These are phyloP conservation scores for Penicillium angulare DNA, from an alignment of 495 filamentous ascomycete genomes.

Conservation along the genomic window DNA sequence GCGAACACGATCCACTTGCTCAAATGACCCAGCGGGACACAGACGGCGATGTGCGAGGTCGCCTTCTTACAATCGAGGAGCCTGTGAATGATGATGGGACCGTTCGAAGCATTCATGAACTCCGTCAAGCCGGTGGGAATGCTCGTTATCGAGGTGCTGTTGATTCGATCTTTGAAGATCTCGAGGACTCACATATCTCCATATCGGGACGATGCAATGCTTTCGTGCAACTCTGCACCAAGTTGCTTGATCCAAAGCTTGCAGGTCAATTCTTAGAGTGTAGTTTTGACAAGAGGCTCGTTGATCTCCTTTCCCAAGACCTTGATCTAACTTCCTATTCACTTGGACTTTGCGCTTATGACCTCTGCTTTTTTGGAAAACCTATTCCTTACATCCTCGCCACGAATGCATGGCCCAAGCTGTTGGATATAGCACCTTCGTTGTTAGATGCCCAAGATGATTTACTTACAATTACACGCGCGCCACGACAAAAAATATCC, in stretches of 20 bases:
- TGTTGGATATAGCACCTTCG: conserved; percentile 25
- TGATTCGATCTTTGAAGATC: conserved; percentile 80
- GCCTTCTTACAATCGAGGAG: conserved; percentile 42
- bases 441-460: conserved; percentile 30
- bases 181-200: conserved; percentile 58
- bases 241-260: conserved; percentile 65
- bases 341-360: conserved; percentile 34
- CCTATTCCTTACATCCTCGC: conserved; percentile 27
- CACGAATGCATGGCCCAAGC: conserved; percentile 31
- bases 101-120: conserved; percentile 84
- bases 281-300: conserved; percentile 65
- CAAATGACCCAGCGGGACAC: background rate
- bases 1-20: conserved; percentile 2
- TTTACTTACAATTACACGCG: conserved; percentile 18
- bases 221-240: conserved; percentile 69
- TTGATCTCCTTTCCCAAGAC: conserved; percentile 35
- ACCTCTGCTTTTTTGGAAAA: conserved; percentile 23
- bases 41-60: conserved; percentile 11
- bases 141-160: conserved; percentile 77
- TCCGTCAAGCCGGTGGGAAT: conserved; percentile 82
- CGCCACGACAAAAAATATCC: conserved; percentile 22
- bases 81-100: conserved; percentile 51
- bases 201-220: conserved; percentile 48
- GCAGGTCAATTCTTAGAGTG: conserved; percentile 72
- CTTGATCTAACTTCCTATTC: conserved; percentile 32